Evolutionary conservation across 1,284 basidiomycete genomes (phyloP).

Genomic region (Coniferiporia weirii): DNA sequence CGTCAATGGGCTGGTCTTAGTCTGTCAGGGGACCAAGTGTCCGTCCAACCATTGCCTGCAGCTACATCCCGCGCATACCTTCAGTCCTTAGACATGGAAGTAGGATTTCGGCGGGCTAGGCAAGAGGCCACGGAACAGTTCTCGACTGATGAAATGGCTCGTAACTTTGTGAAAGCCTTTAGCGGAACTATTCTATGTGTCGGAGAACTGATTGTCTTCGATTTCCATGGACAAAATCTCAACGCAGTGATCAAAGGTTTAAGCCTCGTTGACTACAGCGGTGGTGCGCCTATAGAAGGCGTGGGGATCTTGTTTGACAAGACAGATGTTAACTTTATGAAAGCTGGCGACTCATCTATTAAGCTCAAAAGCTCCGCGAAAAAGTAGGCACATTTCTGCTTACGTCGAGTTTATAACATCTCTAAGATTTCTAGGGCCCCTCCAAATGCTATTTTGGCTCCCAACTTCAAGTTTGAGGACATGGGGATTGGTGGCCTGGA

Average conservation of each 20-base stretch:
- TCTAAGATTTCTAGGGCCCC: constrained; percentile 52
- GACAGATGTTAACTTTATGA: constrained; percentile 87
- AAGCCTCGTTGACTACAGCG: constrained; percentile 58
- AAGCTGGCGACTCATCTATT: constrained; percentile 75
- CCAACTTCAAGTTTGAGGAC: constrained; percentile 99
- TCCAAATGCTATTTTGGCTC: constrained; percentile 92
- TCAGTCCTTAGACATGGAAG: constrained; percentile 73
- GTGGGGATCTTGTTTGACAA: constrained; percentile 86
- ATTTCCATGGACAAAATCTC: constrained; percentile 86
- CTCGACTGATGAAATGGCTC: constrained; percentile 81
- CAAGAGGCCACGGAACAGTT: constrained; percentile 68
- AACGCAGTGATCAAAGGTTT: constrained; percentile 70
- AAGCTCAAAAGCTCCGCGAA: constrained; percentile 92
- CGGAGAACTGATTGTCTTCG: constrained; percentile 79
- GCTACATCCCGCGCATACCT: constrained; percentile 62
- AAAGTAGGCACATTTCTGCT: constrained; percentile 47
- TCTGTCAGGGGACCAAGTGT: constrained; percentile 68
- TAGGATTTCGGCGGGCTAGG: constrained; percentile 65
- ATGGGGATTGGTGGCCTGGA: constrained; percentile 99
- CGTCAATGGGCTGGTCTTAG: constrained; percentile 87
- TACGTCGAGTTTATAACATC: neutral
- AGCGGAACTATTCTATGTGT: constrained; percentile 64
- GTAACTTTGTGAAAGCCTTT: constrained; percentile 67
- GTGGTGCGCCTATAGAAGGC: constrained; percentile 27
- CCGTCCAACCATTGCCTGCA: constrained; percentile 61